Conservation (phyloP, 1,284 basidiomycete genomes). For the Ustilago bromivora region DNA sequence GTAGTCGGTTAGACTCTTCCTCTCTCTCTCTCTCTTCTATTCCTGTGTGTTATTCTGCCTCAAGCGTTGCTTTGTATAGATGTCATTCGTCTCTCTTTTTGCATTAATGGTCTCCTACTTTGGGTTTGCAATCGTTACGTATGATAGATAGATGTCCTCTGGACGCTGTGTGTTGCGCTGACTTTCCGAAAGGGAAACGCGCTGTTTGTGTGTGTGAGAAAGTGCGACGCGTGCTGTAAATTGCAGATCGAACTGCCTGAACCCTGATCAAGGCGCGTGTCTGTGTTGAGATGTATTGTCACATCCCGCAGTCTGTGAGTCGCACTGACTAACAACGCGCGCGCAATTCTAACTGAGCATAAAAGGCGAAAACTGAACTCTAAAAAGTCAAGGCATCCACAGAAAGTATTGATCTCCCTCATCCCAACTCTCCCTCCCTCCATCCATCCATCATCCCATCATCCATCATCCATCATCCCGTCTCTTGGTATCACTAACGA, state of each 20-base stretch:
- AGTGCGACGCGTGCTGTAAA: constrained; percentile 12
- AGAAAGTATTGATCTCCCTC: neutral
- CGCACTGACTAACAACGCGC: neutral
- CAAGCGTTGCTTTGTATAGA: neutral
- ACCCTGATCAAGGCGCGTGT: neutral
- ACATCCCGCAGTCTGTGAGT: neutral
- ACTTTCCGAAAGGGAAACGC: neutral
- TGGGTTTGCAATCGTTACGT: neutral
- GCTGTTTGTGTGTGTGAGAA: neutral
- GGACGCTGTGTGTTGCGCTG: neutral
- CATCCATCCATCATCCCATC: neutral
- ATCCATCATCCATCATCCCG: neutral
- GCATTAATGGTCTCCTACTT: neutral
- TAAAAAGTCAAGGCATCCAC: neutral
- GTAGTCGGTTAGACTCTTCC: constrained; percentile 4
- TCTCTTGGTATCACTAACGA: neutral
- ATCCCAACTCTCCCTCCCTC: constrained; percentile 2
- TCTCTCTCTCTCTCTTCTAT: neutral
- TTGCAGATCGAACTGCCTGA: neutral
- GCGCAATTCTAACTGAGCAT: constrained; percentile 3
- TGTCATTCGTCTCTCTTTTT: neutral
- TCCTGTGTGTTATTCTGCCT: neutral
- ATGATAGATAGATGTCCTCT: neutral
- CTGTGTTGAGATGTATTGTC: neutral
- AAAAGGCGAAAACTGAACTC: constrained; percentile 25